A percentile compares a stretch with the other conserved stretches of the same genome.
These are phyloP conservation scores for Ilyonectria destructans DNA, from an alignment of 2,329 filamentous ascomycete genomes.

Conservation along the genomic window DNA sequence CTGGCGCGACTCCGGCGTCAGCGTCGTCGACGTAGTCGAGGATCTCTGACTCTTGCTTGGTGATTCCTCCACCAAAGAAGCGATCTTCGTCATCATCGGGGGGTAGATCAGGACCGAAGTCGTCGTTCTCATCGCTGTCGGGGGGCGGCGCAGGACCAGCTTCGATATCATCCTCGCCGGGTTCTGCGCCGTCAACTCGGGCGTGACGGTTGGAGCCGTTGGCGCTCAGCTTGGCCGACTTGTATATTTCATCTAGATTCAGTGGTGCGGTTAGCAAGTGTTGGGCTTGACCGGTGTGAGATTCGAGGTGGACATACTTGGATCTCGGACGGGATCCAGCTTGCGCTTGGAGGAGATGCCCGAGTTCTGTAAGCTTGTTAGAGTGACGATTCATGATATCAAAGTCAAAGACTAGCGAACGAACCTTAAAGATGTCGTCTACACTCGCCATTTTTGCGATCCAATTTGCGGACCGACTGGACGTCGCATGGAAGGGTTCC, in stretches of 20 bases:
- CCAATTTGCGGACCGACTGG: background rate
- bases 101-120: conserved; percentile 61
- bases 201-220: conserved; percentile 64
- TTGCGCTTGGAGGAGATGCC: conserved; percentile 74
- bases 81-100: conserved; percentile 85
- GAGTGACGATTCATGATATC: conserved; percentile 3
- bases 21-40: conserved; percentile 86
- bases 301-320: conserved; percentile 65
- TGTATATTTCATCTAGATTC: conserved; percentile 73
- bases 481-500: background rate
- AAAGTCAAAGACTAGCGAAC: background rate
- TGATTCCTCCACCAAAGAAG: conserved; percentile 95
- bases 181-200: conserved; percentile 60
- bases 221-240: conserved; percentile 69
- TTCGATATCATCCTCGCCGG: conserved; percentile 69
- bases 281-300: background rate
- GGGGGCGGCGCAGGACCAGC: conserved; percentile 64
- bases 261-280: conserved; percentile 13
- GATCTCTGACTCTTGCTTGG: conserved; percentile 83
- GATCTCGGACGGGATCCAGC: conserved; percentile 73
- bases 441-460: conserved; percentile 67
- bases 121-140: conserved; percentile 68
- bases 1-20: conserved; percentile 63
- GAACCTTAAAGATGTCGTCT: conserved; percentile 73
- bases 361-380: conserved; percentile 49